phyloP scores from a whole-genome alignment of 2,329 filamentous ascomycete genomes.

The Colletotrichum eremochloae region DNA sequence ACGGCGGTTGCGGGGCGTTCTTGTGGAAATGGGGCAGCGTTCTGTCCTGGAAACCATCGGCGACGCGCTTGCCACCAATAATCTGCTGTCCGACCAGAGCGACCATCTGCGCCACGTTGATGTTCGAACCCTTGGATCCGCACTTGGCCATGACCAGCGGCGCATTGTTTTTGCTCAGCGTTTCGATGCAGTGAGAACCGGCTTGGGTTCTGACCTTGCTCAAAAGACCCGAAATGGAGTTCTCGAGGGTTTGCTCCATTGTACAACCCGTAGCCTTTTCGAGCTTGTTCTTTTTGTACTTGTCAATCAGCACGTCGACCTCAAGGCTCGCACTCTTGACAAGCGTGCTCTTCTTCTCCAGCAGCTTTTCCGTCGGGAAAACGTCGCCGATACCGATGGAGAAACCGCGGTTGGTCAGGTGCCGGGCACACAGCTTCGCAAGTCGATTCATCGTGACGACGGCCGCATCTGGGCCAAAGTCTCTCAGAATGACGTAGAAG shows the following conservation, averaged over 20 bases:
- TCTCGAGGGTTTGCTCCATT: conserved; percentile 92
- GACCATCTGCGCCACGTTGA: conserved; percentile 99
- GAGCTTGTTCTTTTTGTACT: conserved; percentile 84
- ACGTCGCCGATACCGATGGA: conserved; percentile 97
- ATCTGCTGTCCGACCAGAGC: conserved; percentile 98
- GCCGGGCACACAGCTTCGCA: conserved; percentile 89
- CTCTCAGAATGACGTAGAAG: conserved; percentile 95
- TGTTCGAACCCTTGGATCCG: conserved; percentile 95
- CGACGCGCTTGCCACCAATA: conserved; percentile 92
- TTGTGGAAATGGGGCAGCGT: conserved; percentile 96
- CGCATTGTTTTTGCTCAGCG: conserved; percentile 91
- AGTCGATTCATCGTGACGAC: conserved; percentile 94
- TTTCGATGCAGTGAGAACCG: conserved; percentile 90
- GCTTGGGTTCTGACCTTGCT: conserved; percentile 93
- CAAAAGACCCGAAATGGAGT: conserved; percentile 89
- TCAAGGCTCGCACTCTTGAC: conserved; percentile 83
- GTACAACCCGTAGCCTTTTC: conserved; percentile 91
- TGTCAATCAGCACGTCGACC: conserved; percentile 85
- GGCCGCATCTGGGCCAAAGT: conserved; percentile 91
- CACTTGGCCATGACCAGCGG: conserved; percentile 97
- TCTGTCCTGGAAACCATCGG: conserved; percentile 96
- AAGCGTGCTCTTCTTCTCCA: conserved; percentile 79
- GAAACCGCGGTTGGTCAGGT: conserved; percentile 91
- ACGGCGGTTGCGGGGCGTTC: conserved; percentile 89
- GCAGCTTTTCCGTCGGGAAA: conserved; percentile 81